Percentiles rank a stretch among this genome's conserved stretches.
These are phyloP conservation scores for Aspergillus japonicus DNA, from an alignment of 2,329 filamentous ascomycete genomes.

Conservation along the genomic window DNA sequence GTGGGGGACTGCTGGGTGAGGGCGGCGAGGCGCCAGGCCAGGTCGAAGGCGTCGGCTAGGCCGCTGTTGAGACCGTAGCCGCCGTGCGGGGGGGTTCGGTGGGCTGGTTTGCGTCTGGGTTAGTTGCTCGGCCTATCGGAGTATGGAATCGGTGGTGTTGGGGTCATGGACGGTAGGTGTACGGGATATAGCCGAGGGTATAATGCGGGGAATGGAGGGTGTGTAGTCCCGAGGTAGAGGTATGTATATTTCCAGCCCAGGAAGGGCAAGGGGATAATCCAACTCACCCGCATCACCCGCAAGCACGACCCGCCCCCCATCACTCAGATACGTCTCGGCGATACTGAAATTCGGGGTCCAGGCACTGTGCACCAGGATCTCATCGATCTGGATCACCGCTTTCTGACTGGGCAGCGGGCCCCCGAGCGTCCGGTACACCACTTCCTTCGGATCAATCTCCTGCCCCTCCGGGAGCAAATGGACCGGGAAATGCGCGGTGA, in stretches of 20 bases:
- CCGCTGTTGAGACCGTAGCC: conserved; percentile 43
- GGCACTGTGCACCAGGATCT: conserved; percentile 30
- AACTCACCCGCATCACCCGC: conserved; percentile 28
- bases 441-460: conserved; percentile 23
- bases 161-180: too few species aligned
- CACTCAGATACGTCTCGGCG: conserved; percentile 24
- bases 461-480: conserved; percentile 11
- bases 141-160: too few species aligned
- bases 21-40: conserved; percentile 37
- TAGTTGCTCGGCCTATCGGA: background rate
- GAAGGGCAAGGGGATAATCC: background rate
- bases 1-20: conserved; percentile 14
- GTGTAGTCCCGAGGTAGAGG: too few species aligned
- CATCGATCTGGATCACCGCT: conserved; percentile 32
- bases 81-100: conserved; percentile 36
- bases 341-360: conserved; percentile 33
- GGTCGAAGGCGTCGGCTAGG: conserved; percentile 35
- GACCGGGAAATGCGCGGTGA: conserved; percentile 30
- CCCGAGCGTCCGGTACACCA: conserved; percentile 26
- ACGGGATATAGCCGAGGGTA: too few species aligned
- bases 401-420: conserved; percentile 8
- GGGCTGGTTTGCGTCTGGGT: conserved; percentile 23
- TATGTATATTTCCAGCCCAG: background rate
- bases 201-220: too few species aligned
- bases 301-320: conserved; percentile 26